Base-by-base conservation (phyloP, 441 rosid species). In the Hura crepitans region DNA sequence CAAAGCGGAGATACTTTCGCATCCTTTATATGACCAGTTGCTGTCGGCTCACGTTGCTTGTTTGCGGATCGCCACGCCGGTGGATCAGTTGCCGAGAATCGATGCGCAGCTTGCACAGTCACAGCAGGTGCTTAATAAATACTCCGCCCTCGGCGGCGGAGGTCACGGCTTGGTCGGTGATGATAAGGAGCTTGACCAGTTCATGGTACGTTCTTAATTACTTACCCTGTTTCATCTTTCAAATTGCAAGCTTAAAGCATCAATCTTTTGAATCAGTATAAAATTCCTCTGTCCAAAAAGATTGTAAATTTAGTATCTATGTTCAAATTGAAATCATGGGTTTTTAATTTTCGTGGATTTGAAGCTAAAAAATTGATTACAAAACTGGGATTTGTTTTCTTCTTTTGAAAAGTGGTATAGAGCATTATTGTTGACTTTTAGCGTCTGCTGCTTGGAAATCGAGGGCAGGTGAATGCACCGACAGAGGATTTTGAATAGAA, bases 51-150 rank as follows among this genome's bases (percentile, higher is more conserved):
- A 95, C 81, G 98, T 92, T 30, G 90, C 99, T 13, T 95, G 98
- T 57, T 76, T 95, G 71, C 78, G 98, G 75, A 91, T 95, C 69
- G 99, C 99, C 0, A 95, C 99, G 54, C 99, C 99, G 51, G 99
- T 95, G 7, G 98, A 95, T 79, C 99, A 95, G 81, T 68, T 95
- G 65, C 99, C 98, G 33, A 86, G 97, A 78, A 96, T 96, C 62
- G 99, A 92, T 66, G 96, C 98, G 0, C 99, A 96, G 85, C 86
- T 96, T 18, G 96, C 92, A 14, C 96, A 96, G 89, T 92, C 99
- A 23, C 98, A 91, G 81, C 82, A 92, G 39, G 98, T 96, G 22
- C 94, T 91, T 27, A 81, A 87, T 11, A 96, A 96, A 81, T 96
- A 93, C 90, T 91, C 99, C 9, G 81, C 87, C 51, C 74, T 91